phyloP scores from a whole-genome alignment of 2,329 filamentous ascomycete genomes.

The Alternaria atra region DNA sequence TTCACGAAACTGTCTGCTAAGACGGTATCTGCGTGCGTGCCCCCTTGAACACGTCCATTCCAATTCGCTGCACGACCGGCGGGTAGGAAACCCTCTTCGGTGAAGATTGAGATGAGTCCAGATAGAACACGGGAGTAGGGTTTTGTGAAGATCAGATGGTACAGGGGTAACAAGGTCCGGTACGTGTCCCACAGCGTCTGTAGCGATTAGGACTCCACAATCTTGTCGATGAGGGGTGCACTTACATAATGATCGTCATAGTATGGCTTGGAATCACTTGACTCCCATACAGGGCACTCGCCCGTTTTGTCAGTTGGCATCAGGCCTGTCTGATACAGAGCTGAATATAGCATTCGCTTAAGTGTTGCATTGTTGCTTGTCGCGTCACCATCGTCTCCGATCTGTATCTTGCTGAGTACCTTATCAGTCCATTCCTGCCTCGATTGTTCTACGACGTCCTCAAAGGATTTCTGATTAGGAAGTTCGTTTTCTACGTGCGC shows the following conservation, averaged over 20 bases:
- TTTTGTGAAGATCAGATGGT: slow-evolving; percentile 26
- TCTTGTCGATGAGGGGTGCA: not conserved
- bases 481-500: slow-evolving; percentile 71
- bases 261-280: slow-evolving; percentile 38
- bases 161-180: slow-evolving; percentile 21
- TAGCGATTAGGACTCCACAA: not conserved
- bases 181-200: slow-evolving; percentile 25
- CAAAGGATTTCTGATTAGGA: slow-evolving; percentile 53
- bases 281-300: slow-evolving; percentile 38
- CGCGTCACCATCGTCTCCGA: slow-evolving; percentile 6
- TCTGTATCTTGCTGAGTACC: slow-evolving; percentile 63
- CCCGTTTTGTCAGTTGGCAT: slow-evolving; percentile 49
- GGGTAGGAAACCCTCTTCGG: slow-evolving; percentile 46
- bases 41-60: slow-evolving; percentile 48
- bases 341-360: slow-evolving; percentile 46
- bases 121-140: slow-evolving; percentile 15
- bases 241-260: slow-evolving; percentile 47
- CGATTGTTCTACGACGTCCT: slow-evolving; percentile 47
- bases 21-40: slow-evolving; percentile 48
- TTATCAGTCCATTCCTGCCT: slow-evolving; percentile 52
- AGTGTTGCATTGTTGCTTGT: slow-evolving; percentile 12
- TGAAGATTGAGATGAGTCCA: slow-evolving; percentile 27
- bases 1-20: slow-evolving; percentile 45
- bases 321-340: slow-evolving; percentile 46
- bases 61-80: slow-evolving; percentile 47